A percentile compares a stretch with the other conserved stretches of the same genome.
Evolutionary conservation across 345 rosid species (phyloP).

Genomic region (Tarenaya hassleriana): DNA sequence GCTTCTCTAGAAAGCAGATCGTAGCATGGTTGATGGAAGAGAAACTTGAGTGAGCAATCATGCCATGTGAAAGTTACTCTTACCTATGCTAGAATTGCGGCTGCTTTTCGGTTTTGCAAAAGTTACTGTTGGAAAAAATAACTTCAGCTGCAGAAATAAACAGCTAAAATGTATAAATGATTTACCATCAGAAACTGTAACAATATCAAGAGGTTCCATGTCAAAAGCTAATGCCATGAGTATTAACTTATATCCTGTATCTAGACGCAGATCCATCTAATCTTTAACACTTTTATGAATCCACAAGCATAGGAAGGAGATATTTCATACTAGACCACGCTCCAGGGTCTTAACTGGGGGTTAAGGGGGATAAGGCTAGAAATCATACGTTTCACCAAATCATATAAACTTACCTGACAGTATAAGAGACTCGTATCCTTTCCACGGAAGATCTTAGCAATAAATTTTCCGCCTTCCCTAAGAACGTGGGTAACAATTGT

Average conservation of each 20-base stretch:
- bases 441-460: slow-evolving; percentile 96
- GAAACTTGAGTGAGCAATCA: slow-evolving; percentile 20
- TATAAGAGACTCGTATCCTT: slow-evolving; percentile 95
- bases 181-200: background rate
- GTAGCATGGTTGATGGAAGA: slow-evolving; percentile 15
- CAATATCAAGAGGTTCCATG: no score
- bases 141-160: slow-evolving; percentile 55
- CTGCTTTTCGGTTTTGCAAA: slow-evolving; percentile 98
- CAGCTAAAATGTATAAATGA: slow-evolving; percentile 11
- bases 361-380: background rate
- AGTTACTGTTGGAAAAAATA: slow-evolving; percentile 85
- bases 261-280: no score
- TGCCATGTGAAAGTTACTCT: slow-evolving; percentile 16
- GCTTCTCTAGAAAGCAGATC: background rate
- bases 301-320: no score
- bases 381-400: background rate
- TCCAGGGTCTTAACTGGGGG: no score
- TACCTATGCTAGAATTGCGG: slow-evolving; percentile 98
- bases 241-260: background rate
- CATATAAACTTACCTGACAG: slow-evolving; percentile 55
- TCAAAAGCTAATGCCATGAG: no score
- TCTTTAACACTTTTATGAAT: no score
- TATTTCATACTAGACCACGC: no score
- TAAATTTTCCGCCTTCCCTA: slow-evolving; percentile 84
- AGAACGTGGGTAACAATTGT: slow-evolving; percentile 85